Conservation (phyloP, 768 basidiomycete species). For the Trichaptum fuscoviolaceum region DNA sequence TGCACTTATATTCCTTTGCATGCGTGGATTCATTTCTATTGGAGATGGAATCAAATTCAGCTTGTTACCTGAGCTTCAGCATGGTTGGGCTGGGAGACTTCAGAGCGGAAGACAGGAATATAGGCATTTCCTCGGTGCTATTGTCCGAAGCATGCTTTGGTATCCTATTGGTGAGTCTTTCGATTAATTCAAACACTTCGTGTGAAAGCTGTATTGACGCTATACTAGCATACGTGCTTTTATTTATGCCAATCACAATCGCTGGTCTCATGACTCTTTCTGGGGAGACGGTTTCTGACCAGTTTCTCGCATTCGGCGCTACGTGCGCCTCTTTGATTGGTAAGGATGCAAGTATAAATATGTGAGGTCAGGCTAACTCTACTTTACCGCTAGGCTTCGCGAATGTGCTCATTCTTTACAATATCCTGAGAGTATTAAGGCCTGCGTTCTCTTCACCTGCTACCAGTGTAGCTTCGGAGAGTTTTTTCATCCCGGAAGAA, state of each 20-base stretch:
- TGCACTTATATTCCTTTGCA: constrained; percentile 54
- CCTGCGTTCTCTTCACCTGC: constrained; percentile 34
- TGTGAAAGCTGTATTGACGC: constrained; percentile 7
- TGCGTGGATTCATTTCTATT: constrained; percentile 51
- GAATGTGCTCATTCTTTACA: constrained; percentile 62
- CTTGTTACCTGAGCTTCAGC: constrained; percentile 34
- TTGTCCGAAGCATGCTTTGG: constrained; percentile 70
- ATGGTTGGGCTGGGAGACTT: constrained; percentile 33
- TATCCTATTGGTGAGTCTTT: constrained; percentile 47
- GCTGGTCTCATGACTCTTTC: constrained; percentile 43
- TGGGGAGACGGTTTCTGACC: constrained; percentile 42
- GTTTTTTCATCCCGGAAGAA: constrained; percentile 16
- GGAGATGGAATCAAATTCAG: constrained; percentile 47
- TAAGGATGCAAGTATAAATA: constrained; percentile 21
- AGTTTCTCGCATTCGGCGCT: constrained; percentile 43
- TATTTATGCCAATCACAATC: constrained; percentile 57
- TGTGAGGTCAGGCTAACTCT: constrained; percentile 6
- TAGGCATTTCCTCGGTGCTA: constrained; percentile 52
- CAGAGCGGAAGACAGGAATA: constrained; percentile 40
- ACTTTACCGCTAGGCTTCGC: constrained; percentile 42
- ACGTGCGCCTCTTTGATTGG: constrained; percentile 51
- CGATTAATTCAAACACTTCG: neutral
- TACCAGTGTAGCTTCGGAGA: constrained; percentile 14
- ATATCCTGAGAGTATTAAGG: constrained; percentile 58
- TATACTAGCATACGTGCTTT: constrained; percentile 48